These are phyloP conservation scores for Teratosphaeria pseudoeucalypti DNA, from an alignment of 2,329 filamentous ascomycete genomes.

Conservation along the genomic window DNA sequence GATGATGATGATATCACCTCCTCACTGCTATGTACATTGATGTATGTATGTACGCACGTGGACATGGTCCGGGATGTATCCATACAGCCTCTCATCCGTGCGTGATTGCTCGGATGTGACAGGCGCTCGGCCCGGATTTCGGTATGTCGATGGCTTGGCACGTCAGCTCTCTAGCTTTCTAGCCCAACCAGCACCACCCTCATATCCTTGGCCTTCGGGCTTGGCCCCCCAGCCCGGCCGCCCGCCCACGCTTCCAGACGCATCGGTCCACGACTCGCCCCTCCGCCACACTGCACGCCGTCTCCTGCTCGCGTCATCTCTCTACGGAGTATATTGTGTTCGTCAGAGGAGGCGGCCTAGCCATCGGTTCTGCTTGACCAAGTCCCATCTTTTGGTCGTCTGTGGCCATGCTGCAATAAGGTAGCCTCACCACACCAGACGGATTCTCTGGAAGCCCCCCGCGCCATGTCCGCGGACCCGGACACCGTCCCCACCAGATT, in stretches of 20 bases:
- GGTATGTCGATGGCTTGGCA: not conserved
- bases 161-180: not conserved
- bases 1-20: too few species aligned
- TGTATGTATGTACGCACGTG: too few species aligned
- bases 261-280: too few species aligned
- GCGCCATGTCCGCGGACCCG: not conserved
- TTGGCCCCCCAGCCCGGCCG: not conserved
- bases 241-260: not conserved
- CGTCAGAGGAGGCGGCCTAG: not conserved
- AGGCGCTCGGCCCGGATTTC: not conserved
- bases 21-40: too few species aligned
- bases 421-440: not conserved
- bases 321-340: not conserved
- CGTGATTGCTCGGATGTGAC: too few species aligned
- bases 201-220: not conserved
- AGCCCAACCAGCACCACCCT: not conserved
- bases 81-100: too few species aligned
- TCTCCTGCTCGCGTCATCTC: not conserved
- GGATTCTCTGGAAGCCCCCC: not conserved
- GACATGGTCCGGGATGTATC: too few species aligned
- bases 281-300: not conserved
- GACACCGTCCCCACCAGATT: conserved; percentile 7
- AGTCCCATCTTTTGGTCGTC: not conserved
- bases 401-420: not conserved
- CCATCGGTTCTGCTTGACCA: not conserved